Percentiles rank a stretch among this genome's conserved stretches.
Evolutionary conservation across 805 yeast species (phyloP).

Genomic region (Kodamaea kakaduensis): DNA sequence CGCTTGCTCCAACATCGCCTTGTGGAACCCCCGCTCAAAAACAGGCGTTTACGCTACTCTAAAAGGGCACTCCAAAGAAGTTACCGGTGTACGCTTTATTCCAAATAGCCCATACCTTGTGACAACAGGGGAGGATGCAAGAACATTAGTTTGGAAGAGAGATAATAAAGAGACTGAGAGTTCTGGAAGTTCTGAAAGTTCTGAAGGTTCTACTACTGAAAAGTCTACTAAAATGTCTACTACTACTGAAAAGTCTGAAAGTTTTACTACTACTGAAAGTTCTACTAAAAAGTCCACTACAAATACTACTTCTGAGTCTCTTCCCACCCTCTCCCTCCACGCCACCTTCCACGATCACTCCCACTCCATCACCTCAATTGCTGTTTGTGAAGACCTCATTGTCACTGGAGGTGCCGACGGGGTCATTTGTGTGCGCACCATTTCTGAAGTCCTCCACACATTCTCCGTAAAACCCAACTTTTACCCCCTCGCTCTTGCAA

Average conservation of each 20-base stretch:
- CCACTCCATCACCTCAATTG: slow-evolving; percentile 53
- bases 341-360: slow-evolving; percentile 39
- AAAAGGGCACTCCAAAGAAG: slow-evolving; percentile 57
- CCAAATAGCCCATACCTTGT: slow-evolving; percentile 45
- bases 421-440: slow-evolving; percentile 32
- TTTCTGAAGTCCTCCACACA: slow-evolving; percentile 29
- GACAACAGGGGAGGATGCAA: slow-evolving; percentile 66
- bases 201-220: no score
- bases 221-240: no score
- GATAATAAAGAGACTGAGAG: slow-evolving; percentile 12
- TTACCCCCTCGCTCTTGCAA: slow-evolving; percentile 39
- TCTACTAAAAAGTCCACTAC: slow-evolving; percentile 13
- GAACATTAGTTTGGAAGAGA: slow-evolving; percentile 61
- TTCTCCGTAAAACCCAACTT: slow-evolving; percentile 44
- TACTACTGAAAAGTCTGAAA: no score
- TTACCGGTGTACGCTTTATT: slow-evolving; percentile 60
- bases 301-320: slow-evolving; percentile 12
- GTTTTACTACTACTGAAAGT: no score
- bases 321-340: slow-evolving; percentile 19
- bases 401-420: slow-evolving; percentile 68
- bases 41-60: slow-evolving; percentile 53
- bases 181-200: no score
- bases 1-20: slow-evolving; percentile 60
- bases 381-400: slow-evolving; percentile 41
- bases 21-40: slow-evolving; percentile 57